Evolutionary conservation across 306 rosid genomes (phyloP), one percentile per base, ranked within the genome.

Genomic region (Cucurbita maxima): DNA sequence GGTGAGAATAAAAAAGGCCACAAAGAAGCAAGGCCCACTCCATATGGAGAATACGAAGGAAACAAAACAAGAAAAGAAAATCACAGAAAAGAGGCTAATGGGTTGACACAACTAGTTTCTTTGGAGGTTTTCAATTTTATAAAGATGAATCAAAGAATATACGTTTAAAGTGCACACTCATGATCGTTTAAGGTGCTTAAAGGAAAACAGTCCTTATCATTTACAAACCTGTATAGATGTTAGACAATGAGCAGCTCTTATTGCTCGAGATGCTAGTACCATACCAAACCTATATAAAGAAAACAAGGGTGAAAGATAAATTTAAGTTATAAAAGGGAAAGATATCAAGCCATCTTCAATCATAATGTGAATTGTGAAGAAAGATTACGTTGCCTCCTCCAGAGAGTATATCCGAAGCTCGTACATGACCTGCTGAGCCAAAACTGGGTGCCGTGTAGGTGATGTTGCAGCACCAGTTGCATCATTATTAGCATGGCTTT

Each of bases 381-480:
- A 74, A 78, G 43, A 43, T 80, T 85, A 91, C 97, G 96, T 91
- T 85, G 96, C 96, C 80, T 91, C 87, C 87, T 91, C 96, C 11
- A 95, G 89, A 45, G 99, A 95, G 83, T 95, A 95, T 79, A 95
- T 89, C 76, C 96, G 91, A 72, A 95, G 88, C 89, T 95, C 99
- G 15, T 95, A 95, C 84, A 95, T 83, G 38, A 91, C 96, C 78
- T 87, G 96, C 80, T 89, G 99, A 18, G 90, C 99, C 10, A 96
- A 85, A 73, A 95, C 83, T 72, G 99, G 99, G 84, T 95, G 99
- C 6, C 96, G 84, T 11, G 99, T 95, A 50, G 99, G 99, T 20
- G 99, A 95, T 67, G 97, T 91, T 78, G 90, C 82, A 76, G 83
- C 77, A 36, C 91, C 96, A 30, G 79, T 69, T 22, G 87, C 63